Evolutionary conservation across 2,329 filamentous ascomycete species (phyloP), one percentile per base, ranked within the genome.

Genomic region (Hypoxylon rubiginosum): DNA sequence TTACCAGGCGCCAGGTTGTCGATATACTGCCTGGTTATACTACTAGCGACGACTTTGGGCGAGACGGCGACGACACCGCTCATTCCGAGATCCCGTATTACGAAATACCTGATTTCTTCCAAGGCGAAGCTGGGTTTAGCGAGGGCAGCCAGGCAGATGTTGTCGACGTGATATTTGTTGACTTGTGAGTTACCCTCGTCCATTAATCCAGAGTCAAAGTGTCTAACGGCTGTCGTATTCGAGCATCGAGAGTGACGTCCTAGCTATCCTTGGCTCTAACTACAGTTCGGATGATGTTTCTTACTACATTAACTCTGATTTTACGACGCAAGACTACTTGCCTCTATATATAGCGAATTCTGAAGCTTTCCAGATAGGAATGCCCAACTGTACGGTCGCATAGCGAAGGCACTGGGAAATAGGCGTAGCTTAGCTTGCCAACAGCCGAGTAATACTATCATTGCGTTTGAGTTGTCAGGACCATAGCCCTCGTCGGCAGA

Each of bases 21-120:
- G 77, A 79, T 5, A 71, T 82, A 7, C 79, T 79, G 0, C 80
- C 85, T 0, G 87, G 86, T 2, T 87, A 88, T 74, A 82, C 80
- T 2, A 89, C 86, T 0, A 80, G 73, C 2, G 86, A 89, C 66
- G 86, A 88, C 72, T 88, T 87, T 69, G 86, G 86, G 54, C 80
- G 75, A 2, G 86, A 83, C 52, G 84, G 85, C 15, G 86, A 88
- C 70, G 86, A 89, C 66, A 88, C 86, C 0, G 71, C 80, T 5
- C 86, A 88, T 75, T 77, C 79, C 3, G 55, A 60, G 7, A 85
- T 87, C 46, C 80, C 84, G 1, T 72, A 78, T 59, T 86, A 83
- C 76, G 48, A 71, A 0, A 79, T 84, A 46, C 85, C 86, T 4
- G 79, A 82, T 65, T 84, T 84, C 70, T 83, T 86, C 69, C 82